A percentile compares a stretch with the other conserved stretches of the same genome.
Conservation (phyloP, 805 yeast genomes). For the Candida methanosorbosa region DNA sequence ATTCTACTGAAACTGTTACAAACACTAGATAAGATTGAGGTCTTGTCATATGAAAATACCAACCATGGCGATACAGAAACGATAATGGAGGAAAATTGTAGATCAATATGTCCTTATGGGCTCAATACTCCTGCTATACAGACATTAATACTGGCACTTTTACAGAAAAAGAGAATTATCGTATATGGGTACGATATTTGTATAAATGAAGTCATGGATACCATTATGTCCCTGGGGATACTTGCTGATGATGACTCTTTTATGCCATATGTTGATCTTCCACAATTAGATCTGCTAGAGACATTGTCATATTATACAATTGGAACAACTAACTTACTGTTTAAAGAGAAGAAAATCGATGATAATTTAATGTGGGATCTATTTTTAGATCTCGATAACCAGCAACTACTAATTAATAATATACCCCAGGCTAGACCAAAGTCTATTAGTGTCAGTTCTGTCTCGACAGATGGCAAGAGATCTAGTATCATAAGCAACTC, state of each 20-base stretch:
- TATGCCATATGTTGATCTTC: constrained; percentile 56
- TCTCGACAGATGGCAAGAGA: constrained; percentile 8
- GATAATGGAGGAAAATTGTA: background rate
- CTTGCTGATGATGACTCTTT: constrained; percentile 31
- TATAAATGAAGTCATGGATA: constrained; percentile 39
- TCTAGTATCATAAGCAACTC: constrained; percentile 8
- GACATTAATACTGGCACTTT: constrained; percentile 36
- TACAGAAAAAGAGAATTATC: constrained; percentile 37
- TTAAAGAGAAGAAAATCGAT: constrained; percentile 35
- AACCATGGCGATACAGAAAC: background rate
- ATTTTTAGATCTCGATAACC: constrained; percentile 46
- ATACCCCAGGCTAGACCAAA: constrained; percentile 7
- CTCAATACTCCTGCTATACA: constrained; percentile 33
- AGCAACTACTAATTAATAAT: constrained; percentile 2
- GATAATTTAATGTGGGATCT: constrained; percentile 44
- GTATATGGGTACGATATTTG: constrained; percentile 31
- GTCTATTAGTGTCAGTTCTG: background rate
- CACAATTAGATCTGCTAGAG: constrained; percentile 42
- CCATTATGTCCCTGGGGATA: constrained; percentile 30
- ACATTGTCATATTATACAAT: constrained; percentile 37
- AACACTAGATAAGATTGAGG: constrained; percentile 2
- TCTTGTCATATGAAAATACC: background rate
- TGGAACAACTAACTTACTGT: constrained; percentile 63
- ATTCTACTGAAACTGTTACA: constrained; percentile 13
- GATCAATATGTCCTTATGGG: constrained; percentile 6